Base-by-base conservation (phyloP, 2,329 filamentous ascomycete genomes). In the Triangularia verruculosa region DNA sequence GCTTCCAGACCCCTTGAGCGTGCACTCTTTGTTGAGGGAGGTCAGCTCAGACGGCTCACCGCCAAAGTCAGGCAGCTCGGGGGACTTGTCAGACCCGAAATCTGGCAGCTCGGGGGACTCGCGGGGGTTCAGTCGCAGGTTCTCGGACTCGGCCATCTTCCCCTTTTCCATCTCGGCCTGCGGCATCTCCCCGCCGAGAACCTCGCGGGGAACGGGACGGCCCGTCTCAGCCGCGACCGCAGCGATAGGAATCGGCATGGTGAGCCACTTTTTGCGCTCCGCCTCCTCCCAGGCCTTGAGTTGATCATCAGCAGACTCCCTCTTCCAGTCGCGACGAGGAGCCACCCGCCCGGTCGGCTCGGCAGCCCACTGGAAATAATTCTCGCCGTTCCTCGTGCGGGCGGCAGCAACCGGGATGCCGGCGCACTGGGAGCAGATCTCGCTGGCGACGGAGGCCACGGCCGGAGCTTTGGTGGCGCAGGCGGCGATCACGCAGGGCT, bases 351-450 rank as follows among this genome's bases (percentile, higher is more conserved):
- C 34, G 17, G 27, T 57, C 17, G 27, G 27, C 30, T 32, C 12
- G 39, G 30, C 27, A 34, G 55, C 55, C 39, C 39, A 20, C 39
- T 47, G n/a, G n/a, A 47, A 20, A 6, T 20, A 6, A 8, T 20
- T 20, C n/a, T 11, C 13, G 5, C 13, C 34, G 7, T 34, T 34
- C 7, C 8, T n/a, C 11, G 39, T 47, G n/a, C n/a, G 39, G 22
- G 54, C 54, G 22, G 22, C 54, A n/a, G 15, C 15, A 15, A 39
- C 56, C n/a, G 56, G n/a, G 30, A 39, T 13, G 30, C 20, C 30
- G 12, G 43, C 34, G 27, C 65, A 68, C 30, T 67, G 32, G 15
- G 57, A 57, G 28, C 67, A 68, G 15, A 68, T 68, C 20, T 61
- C 61, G n/a, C 13, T 32, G 7, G 32, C 65, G 9, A 65, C 47